Evolutionary conservation across 441 rosid species (phyloP), one percentile per base, ranked within the genome.

Genomic region (Capsella rubella): DNA sequence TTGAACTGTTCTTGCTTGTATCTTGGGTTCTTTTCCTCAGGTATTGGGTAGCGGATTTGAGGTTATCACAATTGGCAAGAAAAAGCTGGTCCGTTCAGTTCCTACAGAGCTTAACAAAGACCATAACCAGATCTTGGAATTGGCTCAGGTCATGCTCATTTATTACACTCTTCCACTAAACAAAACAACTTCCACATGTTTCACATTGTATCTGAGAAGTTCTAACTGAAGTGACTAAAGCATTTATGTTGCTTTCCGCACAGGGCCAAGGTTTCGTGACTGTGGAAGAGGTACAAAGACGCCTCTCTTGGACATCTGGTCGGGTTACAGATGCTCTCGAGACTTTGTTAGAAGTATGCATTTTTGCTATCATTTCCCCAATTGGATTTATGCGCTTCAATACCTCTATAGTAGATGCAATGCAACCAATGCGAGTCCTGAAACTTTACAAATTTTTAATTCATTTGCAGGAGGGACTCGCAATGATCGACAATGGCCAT

Each of bases 91-190:
- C 69, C 90, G 97, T 54, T 92, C 97, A 56, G 97, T 92, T 56
- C 95, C 99, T 27, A 90, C 97, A 31, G 99, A 90, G 81, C 79
- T 92, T 75, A 92, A 94, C 85, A 90, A 87, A 84, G 99, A 94
- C 78, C 99, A 94, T 72, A 94, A 92, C 69, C 91, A 84, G 76
- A 88, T 94, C 71, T 71, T 94, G 84, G 97, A 92, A 83, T 75
- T 91, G 46, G 95, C 97, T 64, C 98, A 94, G 97, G 72, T 79
- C 57, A 67, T 74, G 42, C 25, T 43, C 61, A 57, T 40, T 37
- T 56, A 16, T 15, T 55, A 35, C 25, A 64, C 8, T n/a, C 3
- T 34, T 35, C 13, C 13, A 2, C 34, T 27, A 28, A 51, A 4
- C 2, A 49, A 46, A 49, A 54, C 21, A 45, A 8, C 12, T 51